phyloP scores from a whole-genome alignment of 2,329 filamentous ascomycete genomes.

The Exophiala lecanii-corni region DNA sequence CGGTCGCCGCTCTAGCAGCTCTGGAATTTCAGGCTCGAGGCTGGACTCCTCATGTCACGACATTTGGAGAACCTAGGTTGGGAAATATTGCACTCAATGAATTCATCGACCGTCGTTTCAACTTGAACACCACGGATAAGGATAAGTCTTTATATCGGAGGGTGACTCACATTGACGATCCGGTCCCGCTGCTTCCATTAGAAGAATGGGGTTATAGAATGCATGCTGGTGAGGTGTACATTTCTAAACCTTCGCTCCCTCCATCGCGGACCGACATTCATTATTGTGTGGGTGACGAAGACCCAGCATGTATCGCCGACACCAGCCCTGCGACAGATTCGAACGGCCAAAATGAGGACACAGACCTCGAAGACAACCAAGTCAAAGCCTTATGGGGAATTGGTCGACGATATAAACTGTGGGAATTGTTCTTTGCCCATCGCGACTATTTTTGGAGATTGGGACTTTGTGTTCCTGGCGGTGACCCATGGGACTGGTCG shows the following conservation, averaged over 20 bases:
- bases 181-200: constrained; percentile 80
- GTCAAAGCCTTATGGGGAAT: constrained; percentile 30
- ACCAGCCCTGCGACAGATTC: constrained; percentile 1
- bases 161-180: constrained; percentile 81
- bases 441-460: constrained; percentile 95
- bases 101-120: constrained; percentile 53
- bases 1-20: constrained; percentile 80
- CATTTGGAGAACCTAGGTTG: constrained; percentile 79
- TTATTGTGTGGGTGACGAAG: constrained; percentile 66
- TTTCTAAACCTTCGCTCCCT: constrained; percentile 65
- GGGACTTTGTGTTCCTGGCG: constrained; percentile 80
- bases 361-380: constrained; percentile 14
- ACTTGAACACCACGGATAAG: constrained; percentile 31
- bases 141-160: constrained; percentile 56
- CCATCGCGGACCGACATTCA: constrained; percentile 65
- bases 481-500: constrained; percentile 39
- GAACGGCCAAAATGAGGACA: constrained; percentile 26
- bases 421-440: constrained; percentile 90
- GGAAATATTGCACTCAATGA: constrained; percentile 51
- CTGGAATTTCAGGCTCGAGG: constrained; percentile 75
- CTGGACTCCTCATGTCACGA: constrained; percentile 74
- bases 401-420: constrained; percentile 66
- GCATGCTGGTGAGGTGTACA: constrained; percentile 85
- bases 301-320: constrained; percentile 66
- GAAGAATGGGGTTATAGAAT: constrained; percentile 81